Conservation (phyloP, 2,329 filamentous ascomycete species). For the Grosmannia clavigera region DNA sequence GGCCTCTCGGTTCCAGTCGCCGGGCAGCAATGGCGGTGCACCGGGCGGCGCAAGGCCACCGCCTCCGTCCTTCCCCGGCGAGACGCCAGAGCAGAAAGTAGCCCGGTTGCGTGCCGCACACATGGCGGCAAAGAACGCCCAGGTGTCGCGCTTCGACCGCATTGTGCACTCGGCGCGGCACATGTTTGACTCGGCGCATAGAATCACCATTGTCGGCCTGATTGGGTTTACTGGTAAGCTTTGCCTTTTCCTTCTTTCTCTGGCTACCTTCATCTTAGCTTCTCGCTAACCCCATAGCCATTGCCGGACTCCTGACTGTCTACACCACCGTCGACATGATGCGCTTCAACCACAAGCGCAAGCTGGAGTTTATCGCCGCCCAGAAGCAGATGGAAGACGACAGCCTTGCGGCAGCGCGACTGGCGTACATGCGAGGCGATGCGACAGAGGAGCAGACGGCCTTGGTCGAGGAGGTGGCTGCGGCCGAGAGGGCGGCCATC, state of each 20-base stretch:
- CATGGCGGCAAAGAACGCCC: constrained; percentile 49
- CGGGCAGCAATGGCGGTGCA: background rate
- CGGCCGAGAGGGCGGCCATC: constrained; percentile 16
- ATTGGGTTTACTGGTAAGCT: constrained; percentile 44
- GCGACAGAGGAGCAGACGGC: constrained; percentile 43
- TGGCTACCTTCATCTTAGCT: too few species aligned
- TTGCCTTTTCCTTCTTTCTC: background rate
- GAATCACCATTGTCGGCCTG: constrained; percentile 39
- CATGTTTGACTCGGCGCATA: constrained; percentile 44
- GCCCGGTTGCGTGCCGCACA: constrained; percentile 55
- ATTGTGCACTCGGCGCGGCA: constrained; percentile 34
- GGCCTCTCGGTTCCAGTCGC: constrained; percentile 13
- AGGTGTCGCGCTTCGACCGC: constrained; percentile 39
- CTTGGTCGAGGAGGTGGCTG: constrained; percentile 45
- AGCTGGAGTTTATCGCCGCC: constrained; percentile 43
- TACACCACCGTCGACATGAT: constrained; percentile 53
- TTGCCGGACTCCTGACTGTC: constrained; percentile 42
- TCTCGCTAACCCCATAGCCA: constrained; percentile 23
- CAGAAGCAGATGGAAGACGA: constrained; percentile 42
- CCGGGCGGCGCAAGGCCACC: constrained; percentile 3
- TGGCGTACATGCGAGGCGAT: constrained; percentile 47
- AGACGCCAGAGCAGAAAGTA: constrained; percentile 60
- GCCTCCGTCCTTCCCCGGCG: constrained; percentile 20
- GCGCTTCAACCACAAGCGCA: constrained; percentile 46
- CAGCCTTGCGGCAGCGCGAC: constrained; percentile 41